Evolutionary conservation across 2,329 filamentous ascomycete genomes (phyloP), one percentile per base, ranked within the genome.

Genomic region (Exophiala sideris): DNA sequence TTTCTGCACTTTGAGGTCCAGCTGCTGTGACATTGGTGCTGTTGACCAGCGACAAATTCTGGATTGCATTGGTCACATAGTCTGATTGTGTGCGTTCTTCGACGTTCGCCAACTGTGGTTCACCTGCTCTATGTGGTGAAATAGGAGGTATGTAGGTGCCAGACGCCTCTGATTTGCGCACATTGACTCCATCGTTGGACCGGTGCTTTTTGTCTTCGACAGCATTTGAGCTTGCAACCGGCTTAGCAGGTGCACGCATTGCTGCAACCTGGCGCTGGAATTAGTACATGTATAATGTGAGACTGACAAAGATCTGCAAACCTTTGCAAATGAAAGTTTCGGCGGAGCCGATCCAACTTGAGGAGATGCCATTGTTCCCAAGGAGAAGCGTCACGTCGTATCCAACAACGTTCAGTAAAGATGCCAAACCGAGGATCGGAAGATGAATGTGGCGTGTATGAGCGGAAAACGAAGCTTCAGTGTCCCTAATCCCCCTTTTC

Each of bases 301-400:
- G 36, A 8, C 11, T 45, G 24, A 35, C 20, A 11, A 45, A 36
- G 21, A 50, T 12, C 21, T 32, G 64, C 76, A 54, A 75, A 89
- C 87, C 80, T 88, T 90, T 72, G 87, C 87, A 77, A 91, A 91
- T 40, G 87, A 89, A 64, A 85, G 80, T 71, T 82, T 84, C 49
- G 74, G 73, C 51, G 73, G 60, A 52, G 54, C 47, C 38, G 62
- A 50, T 32, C 53, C 58, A 56, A 69, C 63, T 34, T 59, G 58
- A 57, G 60, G 40, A 49, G 60, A 62, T 50, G 63, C 63, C 63
- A 65, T 65, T 35, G 41, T 59, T 47, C 39, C 52, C 45, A 63
- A 64, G 52, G 57, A 61, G 57, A 62, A 58, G 59, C 59, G 60
- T 62, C 56, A 59, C 61, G 56, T 62, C 60, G 60, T 62, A 58